Percentiles rank a stretch among this genome's conserved stretches.
These are phyloP conservation scores for Penicillium sp. DNA, from an alignment of 2,329 filamentous ascomycete genomes.

Conservation along the genomic window DNA sequence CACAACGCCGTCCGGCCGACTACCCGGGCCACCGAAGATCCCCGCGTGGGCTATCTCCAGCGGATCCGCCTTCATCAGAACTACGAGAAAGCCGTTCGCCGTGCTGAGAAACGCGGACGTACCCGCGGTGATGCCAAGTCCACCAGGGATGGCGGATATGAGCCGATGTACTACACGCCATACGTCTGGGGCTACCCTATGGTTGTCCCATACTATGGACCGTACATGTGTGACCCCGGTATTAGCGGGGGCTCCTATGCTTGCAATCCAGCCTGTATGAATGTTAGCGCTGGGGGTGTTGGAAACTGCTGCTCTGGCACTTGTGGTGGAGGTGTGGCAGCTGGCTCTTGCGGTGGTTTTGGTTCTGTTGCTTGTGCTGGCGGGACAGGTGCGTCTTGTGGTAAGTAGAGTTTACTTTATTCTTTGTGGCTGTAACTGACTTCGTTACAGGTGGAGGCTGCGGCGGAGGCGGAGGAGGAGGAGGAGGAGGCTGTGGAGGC, in stretches of 20 bases:
- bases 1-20: constrained; percentile 62
- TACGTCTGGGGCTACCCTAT: constrained; percentile 49
- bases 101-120: constrained; percentile 30
- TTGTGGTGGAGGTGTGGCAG: constrained; percentile 44
- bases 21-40: constrained; percentile 14
- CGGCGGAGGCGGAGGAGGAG: constrained; percentile 9
- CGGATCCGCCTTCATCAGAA: constrained; percentile 44
- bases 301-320: constrained; percentile 52
- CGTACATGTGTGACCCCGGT: constrained; percentile 47
- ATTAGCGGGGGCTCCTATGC: constrained; percentile 44
- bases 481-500: constrained; percentile 29
- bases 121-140: constrained; percentile 33
- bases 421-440: neutral
- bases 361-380: constrained; percentile 36
- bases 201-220: constrained; percentile 46
- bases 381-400: constrained; percentile 37
- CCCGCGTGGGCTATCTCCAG: constrained; percentile 19
- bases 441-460: constrained; percentile 1
- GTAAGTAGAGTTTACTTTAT: constrained; percentile 4
- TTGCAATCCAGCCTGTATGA: constrained; percentile 48
- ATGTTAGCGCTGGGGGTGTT: constrained; percentile 34
- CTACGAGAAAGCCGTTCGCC: constrained; percentile 48
- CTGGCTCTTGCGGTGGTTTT: constrained; percentile 42
- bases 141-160: constrained; percentile 16
- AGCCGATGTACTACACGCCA: constrained; percentile 26